Evolutionary conservation across 139 green algal genomes (phyloP), one percentile per base, ranked within the genome.

Genomic region (Raphidocelis subcapitata): DNA sequence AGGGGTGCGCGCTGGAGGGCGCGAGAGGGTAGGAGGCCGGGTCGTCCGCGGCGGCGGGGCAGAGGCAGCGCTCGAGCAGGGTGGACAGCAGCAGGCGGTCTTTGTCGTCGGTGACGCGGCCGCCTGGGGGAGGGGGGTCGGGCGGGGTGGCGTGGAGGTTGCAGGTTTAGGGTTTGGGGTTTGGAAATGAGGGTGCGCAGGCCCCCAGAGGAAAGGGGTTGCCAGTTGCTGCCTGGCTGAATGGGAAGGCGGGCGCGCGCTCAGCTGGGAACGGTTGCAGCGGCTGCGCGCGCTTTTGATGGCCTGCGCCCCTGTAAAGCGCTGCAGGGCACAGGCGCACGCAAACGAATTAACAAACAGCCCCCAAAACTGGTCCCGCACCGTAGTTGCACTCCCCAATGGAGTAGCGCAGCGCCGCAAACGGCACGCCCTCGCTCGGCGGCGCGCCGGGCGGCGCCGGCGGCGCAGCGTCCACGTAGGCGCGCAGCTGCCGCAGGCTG

Each of bases 81-180:
- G 82, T 87, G 62, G 81, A 85, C 23, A 94, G 87, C 71, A 91
- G 75, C 61, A 86, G 76, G 23, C 88, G 76, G 78, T 94, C 88
- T 81, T 92, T 92, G 81, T 91, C 88, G 65, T 94, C 88, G 10
- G 88, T 94, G 1, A 94, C 88, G 15, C 86, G 79, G 8, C 88
- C 88, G 44, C 84, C 82, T 24, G 26, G 24, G 28, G 5, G 10
- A 62, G 12, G 54, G 5, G 41, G 12, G 41, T 8, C 8, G 41
- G 8, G 41, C 12, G 8, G 41, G 12, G 41, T 49, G 8, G 41
- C 12, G 8, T 8, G 41, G 41, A 49, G 41, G 41, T 8, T 49
- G 41, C 41, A 8, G 41, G 41, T 49, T 8, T 8, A 8, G 41
- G 41, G 41, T 90, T 83, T 97, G 92, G 20, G 92, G 92, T 21